Evolutionary conservation across 345 rosid species (phyloP).

Genomic region (Gossypium thurberi): DNA sequence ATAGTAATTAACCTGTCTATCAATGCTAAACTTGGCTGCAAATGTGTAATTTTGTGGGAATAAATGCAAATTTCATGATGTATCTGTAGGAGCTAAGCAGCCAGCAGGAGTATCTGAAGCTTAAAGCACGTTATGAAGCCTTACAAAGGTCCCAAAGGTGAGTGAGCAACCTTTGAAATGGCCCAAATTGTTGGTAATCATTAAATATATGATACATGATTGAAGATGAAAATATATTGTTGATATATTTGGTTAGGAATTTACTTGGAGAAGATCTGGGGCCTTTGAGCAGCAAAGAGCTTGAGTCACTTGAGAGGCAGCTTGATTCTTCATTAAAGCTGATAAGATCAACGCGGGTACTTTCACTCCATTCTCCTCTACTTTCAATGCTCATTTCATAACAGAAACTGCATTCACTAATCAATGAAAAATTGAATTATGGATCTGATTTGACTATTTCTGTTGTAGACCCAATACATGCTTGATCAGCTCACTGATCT

Average conservation of each 20-base stretch:
- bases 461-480: conserved; percentile 75
- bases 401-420: too few species aligned
- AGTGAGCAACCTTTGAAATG: background rate
- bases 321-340: conserved; percentile 89
- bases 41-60: background rate
- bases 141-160: conserved; percentile 81
- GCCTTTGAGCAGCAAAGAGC: conserved; percentile 76
- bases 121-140: conserved; percentile 80
- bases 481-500: conserved; percentile 91
- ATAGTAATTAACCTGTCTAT: too few species aligned
- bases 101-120: conserved; percentile 91
- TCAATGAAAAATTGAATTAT: background rate
- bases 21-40: background rate
- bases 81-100: conserved; percentile 65
- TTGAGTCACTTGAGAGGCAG: conserved; percentile 93
- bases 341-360: conserved; percentile 80
- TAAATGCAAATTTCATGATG: background rate
- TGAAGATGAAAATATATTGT: too few species aligned
- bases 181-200: background rate
- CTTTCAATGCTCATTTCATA: background rate
- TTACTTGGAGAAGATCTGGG: conserved; percentile 90
- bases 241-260: conserved; percentile 37
- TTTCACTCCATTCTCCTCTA: background rate
- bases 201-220: background rate
- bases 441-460: background rate